Evolutionary conservation across 345 rosid species (phyloP).

Genomic region (Salix koriyanagi): DNA sequence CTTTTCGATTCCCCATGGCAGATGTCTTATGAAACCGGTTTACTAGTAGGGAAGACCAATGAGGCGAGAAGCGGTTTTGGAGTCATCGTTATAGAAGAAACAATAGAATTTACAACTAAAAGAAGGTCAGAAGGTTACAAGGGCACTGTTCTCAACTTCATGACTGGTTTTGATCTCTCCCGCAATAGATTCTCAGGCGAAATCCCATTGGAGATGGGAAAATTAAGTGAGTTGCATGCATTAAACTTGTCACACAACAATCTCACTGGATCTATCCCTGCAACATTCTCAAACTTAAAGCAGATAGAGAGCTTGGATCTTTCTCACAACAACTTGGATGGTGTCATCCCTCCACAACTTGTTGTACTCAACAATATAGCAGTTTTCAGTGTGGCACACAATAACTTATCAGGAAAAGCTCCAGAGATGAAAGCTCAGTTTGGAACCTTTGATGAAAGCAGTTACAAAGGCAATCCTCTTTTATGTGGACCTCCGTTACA

Average conservation of each 20-base stretch:
- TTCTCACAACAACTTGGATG: slow-evolving; percentile 24
- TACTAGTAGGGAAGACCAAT: no score
- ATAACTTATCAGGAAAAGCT: slow-evolving; percentile 30
- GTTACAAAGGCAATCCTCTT: slow-evolving; percentile 22
- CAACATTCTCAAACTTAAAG: slow-evolving; percentile 19
- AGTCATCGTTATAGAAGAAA: no score
- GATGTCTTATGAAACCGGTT: no score
- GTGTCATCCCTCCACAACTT: slow-evolving; percentile 22
- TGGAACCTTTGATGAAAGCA: slow-evolving; percentile 15
- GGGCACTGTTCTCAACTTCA: neutral
- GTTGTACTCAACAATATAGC: neutral
- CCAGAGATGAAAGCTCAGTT: slow-evolving; percentile 13
- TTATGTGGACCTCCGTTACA: slow-evolving; percentile 25
- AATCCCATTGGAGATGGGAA: neutral
- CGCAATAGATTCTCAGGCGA: neutral
- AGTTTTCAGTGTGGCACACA: slow-evolving; percentile 24
- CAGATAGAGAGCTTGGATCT: slow-evolving; percentile 35
- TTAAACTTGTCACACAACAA: slow-evolving; percentile 39
- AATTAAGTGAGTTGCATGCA: neutral
- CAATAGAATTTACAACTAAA: no score
- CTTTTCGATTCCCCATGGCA: no score
- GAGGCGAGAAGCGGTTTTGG: no score
- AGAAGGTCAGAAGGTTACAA: neutral
- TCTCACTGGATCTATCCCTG: slow-evolving; percentile 18
- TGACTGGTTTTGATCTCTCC: neutral